These are phyloP conservation scores for Magnolia kwangsiensis DNA, from an alignment of 164 flowering plant genomes.

Conservation along the genomic window DNA sequence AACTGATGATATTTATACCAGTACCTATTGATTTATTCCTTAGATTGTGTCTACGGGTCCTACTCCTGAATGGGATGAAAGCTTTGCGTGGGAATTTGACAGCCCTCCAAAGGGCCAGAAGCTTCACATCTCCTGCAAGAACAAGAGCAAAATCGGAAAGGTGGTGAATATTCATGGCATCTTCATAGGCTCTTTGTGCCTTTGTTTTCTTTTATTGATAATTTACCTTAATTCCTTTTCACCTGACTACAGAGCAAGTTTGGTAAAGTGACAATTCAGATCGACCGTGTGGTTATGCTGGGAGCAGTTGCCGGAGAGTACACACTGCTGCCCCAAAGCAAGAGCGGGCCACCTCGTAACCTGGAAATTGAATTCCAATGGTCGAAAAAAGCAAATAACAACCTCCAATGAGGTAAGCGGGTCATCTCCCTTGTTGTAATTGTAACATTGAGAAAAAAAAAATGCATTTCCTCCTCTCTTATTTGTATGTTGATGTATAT, in stretches of 20 bases:
- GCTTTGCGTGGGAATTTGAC: constrained; percentile 93
- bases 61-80: constrained; percentile 94
- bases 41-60: constrained; percentile 94
- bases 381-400: constrained; percentile 60
- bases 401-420: constrained; percentile 2
- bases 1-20: neutral
- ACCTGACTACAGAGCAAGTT: constrained; percentile 64
- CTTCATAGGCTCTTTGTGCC: neutral
- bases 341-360: constrained; percentile 77
- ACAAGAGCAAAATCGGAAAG: constrained; percentile 99
- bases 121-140: constrained; percentile 97
- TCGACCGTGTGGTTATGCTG: constrained; percentile 91
- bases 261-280: constrained; percentile 97
- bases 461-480: neutral
- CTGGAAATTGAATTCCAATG: constrained; percentile 96
- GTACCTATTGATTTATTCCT: neutral
- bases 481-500: constrained; percentile 37
- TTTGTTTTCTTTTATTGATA: neutral
- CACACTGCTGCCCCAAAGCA: constrained; percentile 79
- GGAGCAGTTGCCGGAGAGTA: constrained; percentile 97
- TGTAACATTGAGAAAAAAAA: constrained; percentile 13
- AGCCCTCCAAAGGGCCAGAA: constrained; percentile 99
- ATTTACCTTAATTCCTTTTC: constrained; percentile 9
- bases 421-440: constrained; percentile 6
- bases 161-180: constrained; percentile 27